Conservation (phyloP, 805 yeast genomes). For the Nakazawaea sp. region DNA sequence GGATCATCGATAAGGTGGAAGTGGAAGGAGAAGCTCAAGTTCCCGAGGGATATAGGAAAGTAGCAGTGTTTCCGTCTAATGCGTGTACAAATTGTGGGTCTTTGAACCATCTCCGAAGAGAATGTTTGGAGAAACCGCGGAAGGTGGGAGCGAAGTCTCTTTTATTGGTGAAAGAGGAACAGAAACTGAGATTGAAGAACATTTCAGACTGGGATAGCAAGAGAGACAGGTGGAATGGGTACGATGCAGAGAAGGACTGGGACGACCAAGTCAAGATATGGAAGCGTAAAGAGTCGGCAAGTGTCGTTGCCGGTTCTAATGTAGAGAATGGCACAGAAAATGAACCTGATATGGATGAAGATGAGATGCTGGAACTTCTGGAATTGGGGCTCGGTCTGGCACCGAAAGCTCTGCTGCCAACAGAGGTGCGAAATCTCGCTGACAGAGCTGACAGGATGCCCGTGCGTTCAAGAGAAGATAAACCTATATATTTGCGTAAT, state of each 20-base stretch:
- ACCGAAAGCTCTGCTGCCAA: slow-evolving; percentile 2
- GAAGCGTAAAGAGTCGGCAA: slow-evolving; percentile 27
- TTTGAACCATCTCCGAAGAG: slow-evolving; percentile 38
- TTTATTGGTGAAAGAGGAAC: slow-evolving; percentile 11
- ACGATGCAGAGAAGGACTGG: slow-evolving; percentile 53
- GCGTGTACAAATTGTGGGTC: slow-evolving; percentile 58
- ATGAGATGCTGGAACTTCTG: slow-evolving; percentile 34
- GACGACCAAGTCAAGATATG: slow-evolving; percentile 40
- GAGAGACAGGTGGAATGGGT: slow-evolving; percentile 81
- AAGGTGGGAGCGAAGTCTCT: slow-evolving; percentile 23
- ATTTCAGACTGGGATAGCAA: slow-evolving; percentile 57
- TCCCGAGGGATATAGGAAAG: slow-evolving; percentile 8
- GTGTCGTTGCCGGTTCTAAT: slow-evolving; percentile 8
- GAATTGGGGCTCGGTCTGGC: slow-evolving; percentile 29
- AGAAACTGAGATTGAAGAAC: slow-evolving; percentile 16
- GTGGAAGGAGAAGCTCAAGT: slow-evolving; percentile 11
- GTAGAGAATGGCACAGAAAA: slow-evolving; percentile 12
- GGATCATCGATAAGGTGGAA: slow-evolving; percentile 42
- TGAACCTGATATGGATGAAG: slow-evolving; percentile 26
- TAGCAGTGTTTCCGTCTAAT: slow-evolving; percentile 20
- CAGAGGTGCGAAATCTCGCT: slow-evolving; percentile 10
- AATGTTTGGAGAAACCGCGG: slow-evolving; percentile 54
- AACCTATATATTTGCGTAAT: slow-evolving; percentile 58
- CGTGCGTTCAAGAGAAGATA: slow-evolving; percentile 66
- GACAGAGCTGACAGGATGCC: slow-evolving; percentile 27